Evolutionary conservation across 306 rosid genomes (phyloP), one percentile per base, ranked within the genome.

Genomic region (Rubus parviflorus): DNA sequence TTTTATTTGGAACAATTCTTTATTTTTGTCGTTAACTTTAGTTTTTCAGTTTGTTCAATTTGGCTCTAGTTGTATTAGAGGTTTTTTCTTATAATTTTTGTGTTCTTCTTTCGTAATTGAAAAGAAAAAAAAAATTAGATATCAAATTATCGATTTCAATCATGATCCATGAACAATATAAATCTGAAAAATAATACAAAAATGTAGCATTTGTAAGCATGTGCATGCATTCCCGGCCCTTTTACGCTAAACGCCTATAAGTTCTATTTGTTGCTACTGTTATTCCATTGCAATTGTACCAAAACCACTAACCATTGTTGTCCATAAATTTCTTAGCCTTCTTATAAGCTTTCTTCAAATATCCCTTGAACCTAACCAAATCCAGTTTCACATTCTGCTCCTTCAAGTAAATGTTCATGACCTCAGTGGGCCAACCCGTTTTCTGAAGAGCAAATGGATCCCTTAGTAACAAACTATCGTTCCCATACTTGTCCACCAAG

Each of bases 311-410:
- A 45, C 41, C 68, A 8, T 35, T 12, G 1, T 6, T 73, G 20
- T 69, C 20, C 83, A 80, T 76, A 22, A 83, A 77, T 58, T 25
- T 38, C 49, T 37, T 70, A 9, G 83, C 82, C 70, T 46, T 83
- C 45, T 17, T n/a, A 57, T 83, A 83, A 13, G 79, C 83, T 61
- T 68, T 58, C 51, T 83, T 63, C 68, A 81, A 67, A 47, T 47
- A 81, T 7, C 37, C 70, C 74, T 49, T 70, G n/a, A 75, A 86
- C 69, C 82, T 83, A 48, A 25, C 69, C 80, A 81, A 60, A 73
- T 86, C 82, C 48, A 86, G 14, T 63, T 23, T 83, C 4, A 86
- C 78, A 63, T 86, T 72, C 57, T 86, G 89, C 17, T 81, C 69
- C 70, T 75, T 81, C 65, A 83, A 63, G 70, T 83, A 86, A 16